phyloP scores from a whole-genome alignment of 108 stramenopile genomes.

The Stephanodiscus triporus region DNA sequence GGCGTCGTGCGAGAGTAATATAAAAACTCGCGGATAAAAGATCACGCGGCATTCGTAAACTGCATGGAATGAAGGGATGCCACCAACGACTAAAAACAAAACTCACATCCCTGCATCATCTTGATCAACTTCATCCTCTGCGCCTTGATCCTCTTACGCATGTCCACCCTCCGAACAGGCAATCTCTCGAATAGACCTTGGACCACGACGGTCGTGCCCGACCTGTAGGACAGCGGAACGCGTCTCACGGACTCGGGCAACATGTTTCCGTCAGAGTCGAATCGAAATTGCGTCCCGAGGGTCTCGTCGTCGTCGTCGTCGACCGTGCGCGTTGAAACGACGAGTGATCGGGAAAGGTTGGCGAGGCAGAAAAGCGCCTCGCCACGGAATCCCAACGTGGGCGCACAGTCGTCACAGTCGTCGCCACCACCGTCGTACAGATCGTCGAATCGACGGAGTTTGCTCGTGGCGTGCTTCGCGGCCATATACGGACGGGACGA shows the following conservation, averaged over 20 bases:
- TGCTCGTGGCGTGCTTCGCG: conserved; percentile 84
- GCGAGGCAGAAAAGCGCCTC: conserved; percentile 89
- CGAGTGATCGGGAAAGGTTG: conserved; percentile 61
- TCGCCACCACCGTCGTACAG: conserved; percentile 47
- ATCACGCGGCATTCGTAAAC: no score
- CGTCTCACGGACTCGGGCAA: conserved; percentile 19
- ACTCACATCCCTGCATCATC: conserved; percentile 81
- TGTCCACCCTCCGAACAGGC: conserved; percentile 82
- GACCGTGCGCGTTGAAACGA: conserved; percentile 67
- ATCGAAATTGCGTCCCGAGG: conserved; percentile 68
- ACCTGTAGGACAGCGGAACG: conserved; percentile 50
- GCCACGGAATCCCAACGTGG: conserved; percentile 82
- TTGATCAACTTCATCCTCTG: conserved; percentile 74
- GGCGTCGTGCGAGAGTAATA: no score
- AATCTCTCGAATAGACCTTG: conserved; percentile 75
- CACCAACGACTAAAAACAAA: background rate
- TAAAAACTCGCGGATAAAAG: no score
- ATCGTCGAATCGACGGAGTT: conserved; percentile 76
- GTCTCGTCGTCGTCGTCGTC: conserved; percentile 42
- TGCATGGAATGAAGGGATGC: no score
- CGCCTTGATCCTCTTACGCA: conserved; percentile 64
- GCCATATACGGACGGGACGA: conserved; percentile 66
- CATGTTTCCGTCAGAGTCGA: conserved; percentile 55
- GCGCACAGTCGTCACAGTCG: conserved; percentile 20
- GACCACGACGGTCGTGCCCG: conserved; percentile 90